Evolutionary conservation across 768 basidiomycete species (phyloP).

Genomic region (Trametes cubensis): DNA sequence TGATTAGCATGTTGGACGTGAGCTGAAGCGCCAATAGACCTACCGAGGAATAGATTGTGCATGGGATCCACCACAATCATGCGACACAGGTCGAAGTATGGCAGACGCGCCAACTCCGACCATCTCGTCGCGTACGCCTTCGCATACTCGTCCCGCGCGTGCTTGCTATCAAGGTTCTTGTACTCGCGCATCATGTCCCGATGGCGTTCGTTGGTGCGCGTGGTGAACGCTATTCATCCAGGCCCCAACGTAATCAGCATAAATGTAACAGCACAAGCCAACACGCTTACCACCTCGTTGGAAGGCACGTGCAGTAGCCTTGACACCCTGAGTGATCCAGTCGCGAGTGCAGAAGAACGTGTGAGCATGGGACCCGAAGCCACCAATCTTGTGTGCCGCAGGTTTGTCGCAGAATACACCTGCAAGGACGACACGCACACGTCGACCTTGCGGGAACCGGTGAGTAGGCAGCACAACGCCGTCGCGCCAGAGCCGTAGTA

Average conservation of each 20-base stretch:
- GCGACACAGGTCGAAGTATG: constrained; percentile 19
- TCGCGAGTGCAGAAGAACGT: constrained; percentile 40
- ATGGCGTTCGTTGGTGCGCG: constrained; percentile 25
- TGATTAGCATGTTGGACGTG: neutral
- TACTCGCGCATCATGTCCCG: constrained; percentile 19
- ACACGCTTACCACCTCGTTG: constrained; percentile 22
- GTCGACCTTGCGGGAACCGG: constrained; percentile 26
- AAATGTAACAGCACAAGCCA: neutral
- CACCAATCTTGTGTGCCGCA: constrained; percentile 40
- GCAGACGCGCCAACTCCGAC: constrained; percentile 15
- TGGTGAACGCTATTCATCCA: constrained; percentile 13
- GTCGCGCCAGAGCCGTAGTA: constrained; percentile 9
- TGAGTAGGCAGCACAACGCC: constrained; percentile 11
- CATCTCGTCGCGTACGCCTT: constrained; percentile 10
- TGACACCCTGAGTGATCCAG: constrained; percentile 36
- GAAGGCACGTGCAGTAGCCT: constrained; percentile 30
- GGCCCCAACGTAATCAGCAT: neutral
- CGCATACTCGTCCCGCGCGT: constrained; percentile 8
- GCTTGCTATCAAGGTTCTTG: neutral
- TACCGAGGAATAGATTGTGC: constrained; percentile 23
- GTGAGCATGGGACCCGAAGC: constrained; percentile 37
- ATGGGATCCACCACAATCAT: constrained; percentile 23
- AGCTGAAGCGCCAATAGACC: neutral
- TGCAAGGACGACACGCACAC: constrained; percentile 36
- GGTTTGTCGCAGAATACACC: constrained; percentile 43